Percentiles rank a stretch among this genome's conserved stretches.
Conservation (phyloP, 1,284 basidiomycete genomes). For the Meripilus lineatus region DNA sequence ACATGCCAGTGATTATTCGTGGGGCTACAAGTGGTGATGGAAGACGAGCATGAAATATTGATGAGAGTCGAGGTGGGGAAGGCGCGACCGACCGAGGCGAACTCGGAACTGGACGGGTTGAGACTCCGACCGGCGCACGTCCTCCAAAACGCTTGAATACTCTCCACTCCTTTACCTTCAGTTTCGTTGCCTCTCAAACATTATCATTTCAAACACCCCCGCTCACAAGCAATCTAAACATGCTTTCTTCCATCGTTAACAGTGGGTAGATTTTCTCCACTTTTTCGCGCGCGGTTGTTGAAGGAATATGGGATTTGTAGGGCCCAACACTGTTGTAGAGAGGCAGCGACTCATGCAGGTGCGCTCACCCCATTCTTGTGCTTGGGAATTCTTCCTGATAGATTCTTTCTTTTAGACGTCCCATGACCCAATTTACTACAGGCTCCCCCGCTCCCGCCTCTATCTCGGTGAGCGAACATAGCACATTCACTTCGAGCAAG, state of each 20-base stretch:
- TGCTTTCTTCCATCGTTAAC: slow-evolving; percentile 57
- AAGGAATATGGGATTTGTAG: slow-evolving; percentile 30
- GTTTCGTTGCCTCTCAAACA: too few species aligned
- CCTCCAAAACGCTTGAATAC: slow-evolving; percentile 15
- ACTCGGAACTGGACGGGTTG: slow-evolving; percentile 13
- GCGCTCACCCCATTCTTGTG: slow-evolving; percentile 12
- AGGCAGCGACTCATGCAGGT: slow-evolving; percentile 67
- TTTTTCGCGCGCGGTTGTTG: slow-evolving; percentile 3
- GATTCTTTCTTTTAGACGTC: slow-evolving; percentile 26
- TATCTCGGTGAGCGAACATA: slow-evolving; percentile 46
- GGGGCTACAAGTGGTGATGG: slow-evolving; percentile 43
- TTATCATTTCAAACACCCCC: too few species aligned
- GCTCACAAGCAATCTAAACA: slow-evolving; percentile 25
- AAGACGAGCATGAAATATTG: slow-evolving; percentile 10
- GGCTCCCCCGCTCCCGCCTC: slow-evolving; percentile 40
- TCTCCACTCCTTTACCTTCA: slow-evolving; percentile 11
- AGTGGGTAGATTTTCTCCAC: slow-evolving; percentile 22
- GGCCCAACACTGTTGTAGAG: slow-evolving; percentile 58
- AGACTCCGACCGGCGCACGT: slow-evolving; percentile 17
- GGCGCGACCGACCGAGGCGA: slow-evolving; percentile 19
- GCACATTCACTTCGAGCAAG: too few species aligned
- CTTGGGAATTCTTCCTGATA: background rate
- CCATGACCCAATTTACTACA: slow-evolving; percentile 40
- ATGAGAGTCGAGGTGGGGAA: slow-evolving; percentile 6
- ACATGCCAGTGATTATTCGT: background rate